Evolutionary conservation across 2,329 filamentous ascomycete species (phyloP).

Genomic region (Diaporthe eres): DNA sequence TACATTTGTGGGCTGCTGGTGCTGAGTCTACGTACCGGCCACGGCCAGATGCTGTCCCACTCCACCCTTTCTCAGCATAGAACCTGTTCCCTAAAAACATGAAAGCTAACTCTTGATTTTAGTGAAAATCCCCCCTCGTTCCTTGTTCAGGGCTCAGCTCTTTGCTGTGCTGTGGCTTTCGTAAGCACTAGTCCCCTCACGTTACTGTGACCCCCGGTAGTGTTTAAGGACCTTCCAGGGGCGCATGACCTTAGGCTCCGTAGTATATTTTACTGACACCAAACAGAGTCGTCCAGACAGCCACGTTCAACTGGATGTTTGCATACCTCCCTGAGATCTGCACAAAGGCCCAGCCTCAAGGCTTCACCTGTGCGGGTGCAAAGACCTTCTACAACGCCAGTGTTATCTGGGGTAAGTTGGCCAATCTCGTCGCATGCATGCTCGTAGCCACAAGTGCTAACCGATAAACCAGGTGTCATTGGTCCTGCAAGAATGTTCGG

Average conservation of each 20-base stretch:
- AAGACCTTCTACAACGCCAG: slow-evolving; percentile 27
- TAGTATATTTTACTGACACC: neutral
- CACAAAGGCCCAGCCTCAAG: slow-evolving; percentile 18
- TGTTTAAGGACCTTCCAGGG: neutral
- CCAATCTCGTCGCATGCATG: neutral
- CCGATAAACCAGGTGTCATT: slow-evolving; percentile 6
- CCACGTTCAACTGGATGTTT: slow-evolving; percentile 14
- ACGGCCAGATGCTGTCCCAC: neutral
- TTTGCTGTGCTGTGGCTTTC: slow-evolving; percentile 10
- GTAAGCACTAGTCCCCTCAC: neutral
- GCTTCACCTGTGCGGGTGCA: slow-evolving; percentile 24
- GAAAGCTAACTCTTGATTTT: neutral
- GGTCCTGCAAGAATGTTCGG: slow-evolving; percentile 30
- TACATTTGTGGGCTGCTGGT: neutral
- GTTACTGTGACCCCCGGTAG: neutral
- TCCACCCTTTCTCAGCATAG: too few relatives aligned
- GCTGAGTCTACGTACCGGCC: neutral
- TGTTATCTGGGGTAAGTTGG: slow-evolving; percentile 32
- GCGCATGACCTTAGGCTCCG: neutral
- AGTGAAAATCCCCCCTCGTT: slow-evolving; percentile 38
- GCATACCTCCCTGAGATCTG: slow-evolving; percentile 19
- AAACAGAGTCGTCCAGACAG: slow-evolving; percentile 7
- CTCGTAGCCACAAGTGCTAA: neutral
- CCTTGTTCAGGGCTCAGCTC: slow-evolving; percentile 31
- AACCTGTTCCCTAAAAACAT: too few relatives aligned